These are phyloP conservation scores for Chytriomyces sp. DNA, from an alignment of 192 early-diverging fungal species.

Conservation along the genomic window DNA sequence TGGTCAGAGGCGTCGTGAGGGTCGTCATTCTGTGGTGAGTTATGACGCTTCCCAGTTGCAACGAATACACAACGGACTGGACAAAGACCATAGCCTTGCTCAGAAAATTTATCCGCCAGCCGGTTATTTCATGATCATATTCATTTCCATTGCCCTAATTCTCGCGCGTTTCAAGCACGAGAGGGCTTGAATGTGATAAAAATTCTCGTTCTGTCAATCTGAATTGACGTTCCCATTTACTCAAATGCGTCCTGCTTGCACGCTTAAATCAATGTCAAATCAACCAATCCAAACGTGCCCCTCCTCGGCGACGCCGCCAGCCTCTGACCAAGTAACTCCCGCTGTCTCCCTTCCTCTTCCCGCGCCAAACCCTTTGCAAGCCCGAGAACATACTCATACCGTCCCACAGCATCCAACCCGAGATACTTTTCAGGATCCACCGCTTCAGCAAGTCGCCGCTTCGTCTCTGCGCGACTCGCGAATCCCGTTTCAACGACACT, in stretches of 20 bases:
- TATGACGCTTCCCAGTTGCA: no score
- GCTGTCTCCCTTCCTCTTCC: conserved; percentile 33
- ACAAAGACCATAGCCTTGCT: no score
- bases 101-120: no score
- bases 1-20: conserved; percentile 44
- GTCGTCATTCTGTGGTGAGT: no score
- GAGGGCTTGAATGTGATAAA: no score
- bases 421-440: conserved; percentile 48
- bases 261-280: conserved; percentile 51
- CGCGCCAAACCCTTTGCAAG: conserved; percentile 37
- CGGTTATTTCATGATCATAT: no score
- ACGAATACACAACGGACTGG: no score
- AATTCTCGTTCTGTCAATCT: no score
- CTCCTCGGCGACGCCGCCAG: conserved; percentile 24
- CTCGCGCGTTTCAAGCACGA: no score
- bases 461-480: conserved; percentile 44
- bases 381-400: conserved; percentile 44
- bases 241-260: no score
- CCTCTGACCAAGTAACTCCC: conserved; percentile 17
- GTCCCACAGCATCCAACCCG: conserved; percentile 24
- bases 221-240: no score
- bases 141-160: no score
- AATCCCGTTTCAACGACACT: conserved; percentile 13
- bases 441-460: conserved; percentile 40
- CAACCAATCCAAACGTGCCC: conserved; percentile 44